A percentile compares a stretch with the other conserved stretches of the same genome.
These are phyloP conservation scores for Casuarina glauca DNA, from an alignment of 306 rosid genomes.

Conservation along the genomic window DNA sequence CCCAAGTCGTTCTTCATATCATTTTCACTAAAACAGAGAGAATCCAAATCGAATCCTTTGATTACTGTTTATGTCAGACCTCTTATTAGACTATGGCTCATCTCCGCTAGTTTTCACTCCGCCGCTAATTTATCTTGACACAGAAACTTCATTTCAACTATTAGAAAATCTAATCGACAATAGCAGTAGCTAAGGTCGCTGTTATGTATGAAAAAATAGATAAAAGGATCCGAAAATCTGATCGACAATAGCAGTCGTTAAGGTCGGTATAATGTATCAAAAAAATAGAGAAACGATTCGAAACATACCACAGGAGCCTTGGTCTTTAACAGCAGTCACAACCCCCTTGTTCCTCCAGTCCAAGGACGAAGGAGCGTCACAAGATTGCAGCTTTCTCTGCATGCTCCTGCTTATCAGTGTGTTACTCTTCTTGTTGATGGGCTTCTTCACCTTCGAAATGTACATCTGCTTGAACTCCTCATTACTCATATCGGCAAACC, in stretches of 20 bases:
- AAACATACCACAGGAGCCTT: slow-evolving; percentile 62
- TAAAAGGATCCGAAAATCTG: too few relatives aligned
- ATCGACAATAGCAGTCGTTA: too few relatives aligned
- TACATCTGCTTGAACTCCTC: slow-evolving; percentile 58
- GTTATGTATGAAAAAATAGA: too few relatives aligned
- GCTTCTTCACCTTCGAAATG: slow-evolving; percentile 55
- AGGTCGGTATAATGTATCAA: too few relatives aligned
- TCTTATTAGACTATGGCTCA: too few relatives aligned
- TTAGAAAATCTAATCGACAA: background rate
- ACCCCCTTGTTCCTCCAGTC: slow-evolving; percentile 82
- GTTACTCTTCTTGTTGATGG: slow-evolving; percentile 30
- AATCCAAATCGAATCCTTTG: too few relatives aligned
- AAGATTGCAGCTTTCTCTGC: slow-evolving; percentile 31
- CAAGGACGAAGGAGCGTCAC: slow-evolving; percentile 58
- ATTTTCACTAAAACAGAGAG: too few relatives aligned
- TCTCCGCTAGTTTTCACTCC: too few relatives aligned
- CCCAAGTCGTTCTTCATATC: too few relatives aligned
- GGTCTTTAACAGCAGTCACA: slow-evolving; percentile 66
- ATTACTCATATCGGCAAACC: slow-evolving; percentile 78
- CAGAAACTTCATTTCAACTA: background rate
- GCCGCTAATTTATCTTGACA: background rate
- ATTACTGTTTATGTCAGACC: too few relatives aligned
- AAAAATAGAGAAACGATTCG: background rate
- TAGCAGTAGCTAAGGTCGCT: too few relatives aligned
- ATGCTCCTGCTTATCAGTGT: slow-evolving; percentile 15